A percentile compares a stretch with the other conserved stretches of the same genome.
phyloP scores from a whole-genome alignment of 345 rosid species.

The Lepidium didymum region DNA sequence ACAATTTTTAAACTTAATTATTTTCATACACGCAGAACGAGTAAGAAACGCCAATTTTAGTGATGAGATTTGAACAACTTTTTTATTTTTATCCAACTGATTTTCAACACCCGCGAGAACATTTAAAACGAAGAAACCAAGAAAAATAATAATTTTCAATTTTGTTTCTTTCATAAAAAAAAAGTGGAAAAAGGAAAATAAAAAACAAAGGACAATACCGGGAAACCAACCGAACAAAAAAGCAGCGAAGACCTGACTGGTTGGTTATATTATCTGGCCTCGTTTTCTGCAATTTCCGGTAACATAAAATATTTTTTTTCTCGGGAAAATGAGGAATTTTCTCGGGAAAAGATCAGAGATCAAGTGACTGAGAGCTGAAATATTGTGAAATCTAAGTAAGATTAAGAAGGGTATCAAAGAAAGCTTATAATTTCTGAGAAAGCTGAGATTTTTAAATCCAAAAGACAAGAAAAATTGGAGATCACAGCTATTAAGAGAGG shows the following conservation, averaged over 20 bases:
- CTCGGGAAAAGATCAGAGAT: conserved; percentile 6
- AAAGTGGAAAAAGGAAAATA: not conserved
- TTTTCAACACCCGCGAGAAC: conserved; percentile 19
- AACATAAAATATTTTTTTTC: not conserved
- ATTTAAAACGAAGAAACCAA: conserved; percentile 11
- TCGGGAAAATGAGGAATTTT: conserved; percentile 16
- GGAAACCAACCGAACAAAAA: conserved; percentile 21
- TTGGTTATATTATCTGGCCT: conserved; percentile 11
- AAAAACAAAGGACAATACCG: conserved; percentile 14
- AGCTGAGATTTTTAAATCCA: not conserved
- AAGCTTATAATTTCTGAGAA: conserved; percentile 1
- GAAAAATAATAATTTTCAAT: not conserved
- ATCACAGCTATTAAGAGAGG: not conserved
- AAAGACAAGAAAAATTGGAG: not conserved
- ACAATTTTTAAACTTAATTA: not conserved
- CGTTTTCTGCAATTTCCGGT: conserved; percentile 10
- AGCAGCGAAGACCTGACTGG: conserved; percentile 32
- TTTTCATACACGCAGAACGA: conserved; percentile 8
- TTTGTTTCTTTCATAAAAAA: not conserved
- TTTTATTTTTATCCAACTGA: not conserved
- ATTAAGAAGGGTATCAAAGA: conserved; percentile 8
- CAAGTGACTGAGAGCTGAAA: conserved; percentile 5
- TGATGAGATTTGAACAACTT: not conserved
- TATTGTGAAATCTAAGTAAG: not conserved
- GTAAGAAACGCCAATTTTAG: not conserved